Evolutionary conservation across 1,284 basidiomycete species (phyloP), one percentile per base, ranked within the genome.

Genomic region (Moesziomyces sp.): DNA sequence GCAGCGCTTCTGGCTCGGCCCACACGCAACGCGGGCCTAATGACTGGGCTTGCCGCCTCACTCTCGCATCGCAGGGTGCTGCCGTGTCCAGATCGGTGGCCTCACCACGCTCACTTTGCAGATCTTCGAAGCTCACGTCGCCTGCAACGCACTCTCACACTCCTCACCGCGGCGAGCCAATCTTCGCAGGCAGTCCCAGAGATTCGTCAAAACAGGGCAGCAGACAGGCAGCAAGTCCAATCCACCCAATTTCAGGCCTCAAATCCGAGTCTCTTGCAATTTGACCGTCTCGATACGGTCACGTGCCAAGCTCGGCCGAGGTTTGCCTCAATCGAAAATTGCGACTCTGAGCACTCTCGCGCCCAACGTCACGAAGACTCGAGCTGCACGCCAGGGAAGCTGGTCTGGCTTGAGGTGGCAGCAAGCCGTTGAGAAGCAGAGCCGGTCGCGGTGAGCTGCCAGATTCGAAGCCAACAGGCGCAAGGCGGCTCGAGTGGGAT

Each of bases 21-120:
- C 16, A 6, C 6, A 30, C 9, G 30, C 8, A 5, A 33, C 5
- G 13, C 10, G 1, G 30, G 30, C 30, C 30, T 33, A 2, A 5
- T 40, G 26, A 8, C 26, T 28, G 5, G 26, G 26, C 26, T 7
- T 28, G 46, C 55, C 50, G 55, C 61, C 50, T 24, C n/a, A 24
- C 16, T 8, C 43, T 35, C 47, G 33, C 30, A 13, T 3, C 30
- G 30, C 30, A 18, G 26, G 26, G 1, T 28, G 26, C 26, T 28
- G 26, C 26, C 26, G 5, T 28, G 6, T 43, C 16, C 42, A 43
- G 23, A 28, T 3, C 7, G 23, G 46, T 18, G 46, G 47, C 11
- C 30, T 11, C 30, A 13, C 11, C 10, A 33, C 30, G 30, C 30
- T 13, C 30, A 3, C 30, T 33, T 13, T 11, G 30, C 30, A 33